Conservation (phyloP, 73 alveolate genomes). For the Stentor roeselii region DNA sequence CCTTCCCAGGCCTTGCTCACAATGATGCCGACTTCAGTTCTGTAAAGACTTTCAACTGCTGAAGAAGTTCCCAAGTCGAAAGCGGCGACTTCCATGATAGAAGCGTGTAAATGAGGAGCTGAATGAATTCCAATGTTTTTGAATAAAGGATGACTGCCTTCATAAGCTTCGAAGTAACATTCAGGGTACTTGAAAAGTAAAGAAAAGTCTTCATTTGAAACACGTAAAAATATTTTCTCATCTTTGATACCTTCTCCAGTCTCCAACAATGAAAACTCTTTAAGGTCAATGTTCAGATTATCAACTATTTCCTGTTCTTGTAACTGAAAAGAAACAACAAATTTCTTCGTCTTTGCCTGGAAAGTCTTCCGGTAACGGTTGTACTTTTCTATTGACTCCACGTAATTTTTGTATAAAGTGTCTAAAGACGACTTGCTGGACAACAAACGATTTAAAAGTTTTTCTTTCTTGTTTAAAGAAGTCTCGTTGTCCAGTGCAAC, state of each 20-base stretch:
- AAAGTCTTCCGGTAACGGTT: not conserved
- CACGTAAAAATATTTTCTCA: not conserved
- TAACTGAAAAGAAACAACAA: not conserved
- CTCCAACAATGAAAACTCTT: not conserved
- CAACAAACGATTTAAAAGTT: not conserved
- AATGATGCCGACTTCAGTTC: not conserved
- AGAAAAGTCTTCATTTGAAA: not conserved
- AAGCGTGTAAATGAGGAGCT: not conserved
- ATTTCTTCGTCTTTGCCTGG: not conserved
- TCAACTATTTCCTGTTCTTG: not conserved
- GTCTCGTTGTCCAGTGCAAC: not conserved
- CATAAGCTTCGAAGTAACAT: constrained; percentile 1
- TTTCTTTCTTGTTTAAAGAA: not conserved
- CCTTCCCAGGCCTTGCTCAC: constrained; percentile 1
- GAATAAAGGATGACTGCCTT: constrained; percentile 11
- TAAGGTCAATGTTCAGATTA: not conserved
- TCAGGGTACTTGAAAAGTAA: not conserved
- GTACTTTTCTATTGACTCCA: not conserved
- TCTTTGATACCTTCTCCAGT: not conserved
- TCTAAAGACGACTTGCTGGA: not conserved
- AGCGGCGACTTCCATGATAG: not conserved
- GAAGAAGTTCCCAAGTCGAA: not conserved
- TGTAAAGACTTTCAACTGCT: not conserved
- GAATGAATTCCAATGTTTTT: constrained; percentile 10
- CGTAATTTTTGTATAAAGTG: not conserved